Evolutionary conservation across 805 yeast species (phyloP).

Genomic region (Candida nonsorbophila): DNA sequence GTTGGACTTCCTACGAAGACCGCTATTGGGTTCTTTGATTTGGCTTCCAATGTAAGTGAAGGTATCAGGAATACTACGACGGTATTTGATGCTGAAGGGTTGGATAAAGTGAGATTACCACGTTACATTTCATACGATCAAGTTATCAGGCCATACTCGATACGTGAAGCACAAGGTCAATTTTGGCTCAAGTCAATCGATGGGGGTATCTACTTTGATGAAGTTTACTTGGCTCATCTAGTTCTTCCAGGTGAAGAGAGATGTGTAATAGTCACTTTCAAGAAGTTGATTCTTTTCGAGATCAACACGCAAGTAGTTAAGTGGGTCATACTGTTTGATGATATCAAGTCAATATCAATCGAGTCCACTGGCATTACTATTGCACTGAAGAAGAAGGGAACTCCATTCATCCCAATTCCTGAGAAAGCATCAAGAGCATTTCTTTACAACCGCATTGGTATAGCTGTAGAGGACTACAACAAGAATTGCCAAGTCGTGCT

Average conservation of each 20-base stretch:
- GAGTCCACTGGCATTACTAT: conserved; percentile 78
- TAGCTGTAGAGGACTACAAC: conserved; percentile 80
- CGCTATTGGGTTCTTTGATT: conserved; percentile 88
- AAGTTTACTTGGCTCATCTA: conserved; percentile 80
- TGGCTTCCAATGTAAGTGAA: conserved; percentile 89
- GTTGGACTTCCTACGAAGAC: conserved; percentile 96
- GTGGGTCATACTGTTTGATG: conserved; percentile 68
- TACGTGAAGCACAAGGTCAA: conserved; percentile 90
- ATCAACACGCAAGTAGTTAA: conserved; percentile 53
- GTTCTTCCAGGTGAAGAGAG: conserved; percentile 76
- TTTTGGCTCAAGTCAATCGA: conserved; percentile 80
- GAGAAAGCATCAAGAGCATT: conserved; percentile 58
- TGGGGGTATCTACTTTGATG: conserved; percentile 72
- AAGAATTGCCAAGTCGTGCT: conserved; percentile 52
- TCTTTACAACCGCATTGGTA: conserved; percentile 65
- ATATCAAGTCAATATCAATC: conserved; percentile 64
- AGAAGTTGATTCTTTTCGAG: conserved; percentile 61
- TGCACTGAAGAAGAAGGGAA: conserved; percentile 46
- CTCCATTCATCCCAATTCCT: conserved; percentile 72
- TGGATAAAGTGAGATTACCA: conserved; percentile 79
- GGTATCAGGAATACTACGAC: conserved; percentile 93
- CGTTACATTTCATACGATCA: conserved; percentile 68
- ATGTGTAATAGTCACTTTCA: conserved; percentile 71
- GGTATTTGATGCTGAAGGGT: conserved; percentile 72
- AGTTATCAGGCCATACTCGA: conserved; percentile 67